phyloP scores from a whole-genome alignment of 1,284 basidiomycete species.

The Sanguinoderma infundibulare region DNA sequence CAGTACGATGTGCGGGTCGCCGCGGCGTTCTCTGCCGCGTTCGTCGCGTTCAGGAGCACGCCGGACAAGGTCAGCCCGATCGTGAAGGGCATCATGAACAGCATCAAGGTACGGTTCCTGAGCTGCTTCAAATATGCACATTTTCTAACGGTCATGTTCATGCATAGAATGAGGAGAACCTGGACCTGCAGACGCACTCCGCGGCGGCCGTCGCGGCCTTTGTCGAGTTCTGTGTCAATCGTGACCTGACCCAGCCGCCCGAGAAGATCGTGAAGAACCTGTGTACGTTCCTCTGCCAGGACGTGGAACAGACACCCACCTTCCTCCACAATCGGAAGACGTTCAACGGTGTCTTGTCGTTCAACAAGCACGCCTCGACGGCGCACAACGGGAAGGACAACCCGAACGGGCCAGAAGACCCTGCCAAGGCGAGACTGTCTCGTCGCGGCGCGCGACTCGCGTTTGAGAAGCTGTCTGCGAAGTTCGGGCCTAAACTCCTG shows the following conservation, averaged over 20 bases:
- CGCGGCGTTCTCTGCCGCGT: conserved; percentile 89
- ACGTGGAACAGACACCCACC: conserved; percentile 87
- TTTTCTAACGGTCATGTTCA: not conserved
- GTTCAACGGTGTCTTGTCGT: conserved; percentile 80
- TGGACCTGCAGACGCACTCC: conserved; percentile 89
- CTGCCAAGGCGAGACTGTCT: conserved; percentile 61
- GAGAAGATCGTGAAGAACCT: conserved; percentile 99
- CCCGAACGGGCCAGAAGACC: conserved; percentile 48
- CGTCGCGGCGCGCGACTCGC: conserved; percentile 87
- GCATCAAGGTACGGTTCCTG: conserved; percentile 80
- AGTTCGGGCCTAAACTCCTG: conserved; percentile 80
- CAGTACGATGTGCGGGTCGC: conserved; percentile 89
- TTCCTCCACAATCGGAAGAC: conserved; percentile 72
- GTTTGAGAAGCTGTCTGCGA: conserved; percentile 77
- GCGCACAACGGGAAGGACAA: conserved; percentile 48
- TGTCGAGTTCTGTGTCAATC: conserved; percentile 81
- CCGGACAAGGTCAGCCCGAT: conserved; percentile 96
- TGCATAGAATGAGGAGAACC: conserved; percentile 84
- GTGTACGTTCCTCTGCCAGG: conserved; percentile 96
- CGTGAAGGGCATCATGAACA: conserved; percentile 97
- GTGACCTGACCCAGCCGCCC: conserved; percentile 65
- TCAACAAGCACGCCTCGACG: conserved; percentile 44
- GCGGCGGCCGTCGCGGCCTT: conserved; percentile 89
- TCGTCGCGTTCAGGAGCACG: conserved; percentile 83
- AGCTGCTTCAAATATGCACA: not conserved